A percentile compares a stretch with the other conserved stretches of the same genome.
Evolutionary conservation across 2,329 filamentous ascomycete genomes (phyloP).

Genomic region (Claviceps capensis): DNA sequence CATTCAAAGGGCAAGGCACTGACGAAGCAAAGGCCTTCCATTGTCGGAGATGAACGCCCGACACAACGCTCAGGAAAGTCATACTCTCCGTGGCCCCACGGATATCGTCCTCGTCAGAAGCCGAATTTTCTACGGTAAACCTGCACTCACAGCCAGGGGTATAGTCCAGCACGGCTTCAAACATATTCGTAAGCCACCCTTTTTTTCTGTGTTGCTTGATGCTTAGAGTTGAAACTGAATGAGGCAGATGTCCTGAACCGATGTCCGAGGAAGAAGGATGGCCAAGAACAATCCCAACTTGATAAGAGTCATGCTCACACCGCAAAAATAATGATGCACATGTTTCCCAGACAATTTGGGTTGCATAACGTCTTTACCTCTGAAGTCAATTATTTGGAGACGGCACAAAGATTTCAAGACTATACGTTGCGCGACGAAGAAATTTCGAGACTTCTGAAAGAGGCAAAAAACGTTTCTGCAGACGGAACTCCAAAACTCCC

Average conservation of each 20-base stretch:
- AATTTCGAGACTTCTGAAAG: slow-evolving; percentile 32
- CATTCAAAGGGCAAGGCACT: background rate
- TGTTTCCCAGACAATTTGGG: slow-evolving; percentile 83
- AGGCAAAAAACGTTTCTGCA: slow-evolving; percentile 5
- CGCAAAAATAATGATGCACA: slow-evolving; percentile 70
- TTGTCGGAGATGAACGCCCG: slow-evolving; percentile 30
- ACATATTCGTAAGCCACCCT: slow-evolving; percentile 56
- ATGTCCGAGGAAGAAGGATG: slow-evolving; percentile 23
- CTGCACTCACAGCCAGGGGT: slow-evolving; percentile 54
- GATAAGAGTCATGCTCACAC: slow-evolving; percentile 32
- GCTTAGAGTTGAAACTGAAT: slow-evolving; percentile 8
- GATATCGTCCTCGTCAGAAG: slow-evolving; percentile 66
- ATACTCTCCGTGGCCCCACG: slow-evolving; percentile 25
- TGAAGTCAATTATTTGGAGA: slow-evolving; percentile 47
- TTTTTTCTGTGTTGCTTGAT: no score
- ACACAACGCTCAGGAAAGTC: background rate
- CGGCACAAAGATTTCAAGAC: slow-evolving; percentile 63
- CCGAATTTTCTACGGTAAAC: slow-evolving; percentile 74
- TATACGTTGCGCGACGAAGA: slow-evolving; percentile 79
- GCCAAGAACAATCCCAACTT: background rate
- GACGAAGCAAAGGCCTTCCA: slow-evolving; percentile 27
- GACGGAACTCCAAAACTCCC: slow-evolving; percentile 30
- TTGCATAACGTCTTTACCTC: slow-evolving; percentile 88
- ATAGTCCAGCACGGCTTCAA: slow-evolving; percentile 60
- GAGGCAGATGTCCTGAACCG: slow-evolving; percentile 66